phyloP scores from a whole-genome alignment of 169 alveolate species.

The Cryptosporidium parvum region DNA sequence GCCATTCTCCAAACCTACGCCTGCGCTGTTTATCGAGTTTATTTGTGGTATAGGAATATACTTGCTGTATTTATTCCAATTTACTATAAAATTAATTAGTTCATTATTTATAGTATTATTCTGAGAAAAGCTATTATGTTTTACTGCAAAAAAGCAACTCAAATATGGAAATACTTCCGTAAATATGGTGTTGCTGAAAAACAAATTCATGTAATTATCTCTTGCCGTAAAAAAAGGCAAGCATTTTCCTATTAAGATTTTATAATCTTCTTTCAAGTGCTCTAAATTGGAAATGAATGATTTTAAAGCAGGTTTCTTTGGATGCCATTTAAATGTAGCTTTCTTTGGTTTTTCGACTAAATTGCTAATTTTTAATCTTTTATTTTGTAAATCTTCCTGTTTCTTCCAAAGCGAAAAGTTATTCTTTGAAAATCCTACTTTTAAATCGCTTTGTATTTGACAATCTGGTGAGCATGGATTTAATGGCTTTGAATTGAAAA shows the following conservation, averaged over 20 bases:
- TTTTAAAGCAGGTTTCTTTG: slow-evolving; percentile 34
- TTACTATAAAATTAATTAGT: not conserved
- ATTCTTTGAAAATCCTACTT: slow-evolving; percentile 23
- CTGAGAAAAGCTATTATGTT: not conserved
- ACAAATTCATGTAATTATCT: not conserved
- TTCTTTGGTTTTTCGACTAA: not conserved
- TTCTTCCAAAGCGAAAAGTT: not conserved
- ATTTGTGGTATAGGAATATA: not conserved
- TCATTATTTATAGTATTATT: not conserved
- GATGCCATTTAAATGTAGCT: slow-evolving; percentile 54
- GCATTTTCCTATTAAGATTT: not conserved
- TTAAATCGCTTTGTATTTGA: not conserved
- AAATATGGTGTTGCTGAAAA: not conserved
- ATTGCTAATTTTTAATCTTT: not conserved
- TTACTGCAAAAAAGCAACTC: not conserved
- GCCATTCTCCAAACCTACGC: not conserved
- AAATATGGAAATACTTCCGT: slow-evolving; percentile 52
- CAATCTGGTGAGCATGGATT: slow-evolving; percentile 51
- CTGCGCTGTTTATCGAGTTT: not conserved
- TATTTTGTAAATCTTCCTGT: not conserved
- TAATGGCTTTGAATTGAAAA: slow-evolving; percentile 42
- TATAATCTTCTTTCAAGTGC: slow-evolving; percentile 27
- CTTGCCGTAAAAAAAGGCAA: not conserved
- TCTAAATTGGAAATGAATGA: slow-evolving; percentile 8
- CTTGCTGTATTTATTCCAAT: slow-evolving; percentile 33